Evolutionary conservation across 140 eudicot genomes (phyloP), one percentile per base, ranked within the genome.

Genomic region (Cichorium intybus): DNA sequence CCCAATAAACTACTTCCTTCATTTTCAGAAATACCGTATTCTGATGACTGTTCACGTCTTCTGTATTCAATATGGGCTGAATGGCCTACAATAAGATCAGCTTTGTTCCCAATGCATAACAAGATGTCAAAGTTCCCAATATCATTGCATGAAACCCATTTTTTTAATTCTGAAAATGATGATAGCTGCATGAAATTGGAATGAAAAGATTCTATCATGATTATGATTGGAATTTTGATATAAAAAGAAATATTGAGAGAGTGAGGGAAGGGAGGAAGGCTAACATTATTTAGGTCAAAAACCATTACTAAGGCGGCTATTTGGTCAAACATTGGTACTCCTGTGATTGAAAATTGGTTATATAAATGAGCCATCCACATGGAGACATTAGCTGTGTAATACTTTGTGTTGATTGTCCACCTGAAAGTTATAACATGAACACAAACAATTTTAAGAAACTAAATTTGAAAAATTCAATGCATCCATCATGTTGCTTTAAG

Each of bases 341-440:
- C 60, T 34, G 71, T 76, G 68, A 82, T 46, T 4, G 90, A 83
- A 58, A 85, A 77, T 15, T 76, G 85, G 41, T 82, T 82, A 58
- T 53, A 76, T 60, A 88, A 75, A 73, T 93, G 94, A 71, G 90
- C 85, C 85, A 82, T 78, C 95, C 95, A 88, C 31, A 88, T 53
- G 49, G 97, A 70, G 69, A 93, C 81, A 79, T 86, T 97, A 43
- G 94, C 97, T 31, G 86, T 73, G 71, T 93, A 93, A 72, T 93
- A 93, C 80, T 88, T 93, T 35, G 99, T 93, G 87, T 93, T 82
- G 80, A 93, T 80, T 27, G 95, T 93, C 99, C 99, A 88, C 84
- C 99, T 88, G 77, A 60, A 58, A 22, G 53, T 33, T 56, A n/a
- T n/a, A 65, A 56, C 51, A 68, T 45, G 18, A 68, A 12, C 7